phyloP scores from a whole-genome alignment of 2,329 filamentous ascomycete species.

The Alternaria sp. region DNA sequence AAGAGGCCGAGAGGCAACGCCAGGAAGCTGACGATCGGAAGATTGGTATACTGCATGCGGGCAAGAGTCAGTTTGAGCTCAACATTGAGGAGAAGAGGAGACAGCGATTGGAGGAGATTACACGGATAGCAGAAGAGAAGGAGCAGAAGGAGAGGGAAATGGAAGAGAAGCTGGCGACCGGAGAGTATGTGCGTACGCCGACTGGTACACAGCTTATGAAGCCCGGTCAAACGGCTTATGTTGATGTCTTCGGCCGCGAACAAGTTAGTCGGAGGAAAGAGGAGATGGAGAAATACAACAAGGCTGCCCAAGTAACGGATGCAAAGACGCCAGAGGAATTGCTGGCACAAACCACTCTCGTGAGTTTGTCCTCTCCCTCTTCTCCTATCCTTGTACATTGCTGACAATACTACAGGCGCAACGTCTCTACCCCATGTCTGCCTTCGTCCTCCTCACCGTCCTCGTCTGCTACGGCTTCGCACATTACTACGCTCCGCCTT shows the following conservation, averaged over 20 bases:
- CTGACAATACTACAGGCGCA: slow-evolving; percentile 31
- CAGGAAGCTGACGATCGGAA: slow-evolving; percentile 35
- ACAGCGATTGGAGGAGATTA: slow-evolving; percentile 39
- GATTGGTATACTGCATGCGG: slow-evolving; percentile 47
- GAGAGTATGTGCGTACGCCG: slow-evolving; percentile 46
- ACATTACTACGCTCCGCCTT: slow-evolving; percentile 46
- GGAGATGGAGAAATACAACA: slow-evolving; percentile 37
- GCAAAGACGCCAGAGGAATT: slow-evolving; percentile 42
- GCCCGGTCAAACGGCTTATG: slow-evolving; percentile 45
- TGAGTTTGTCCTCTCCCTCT: slow-evolving; percentile 24
- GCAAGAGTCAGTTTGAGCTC: slow-evolving; percentile 47
- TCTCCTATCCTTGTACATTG: not conserved
- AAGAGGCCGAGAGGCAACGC: slow-evolving; percentile 35
- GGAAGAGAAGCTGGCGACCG: slow-evolving; percentile 44
- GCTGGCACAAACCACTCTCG: slow-evolving; percentile 43
- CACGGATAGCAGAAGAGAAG: slow-evolving; percentile 45
- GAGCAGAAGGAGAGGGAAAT: slow-evolving; percentile 41
- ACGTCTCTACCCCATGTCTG: slow-evolving; percentile 49
- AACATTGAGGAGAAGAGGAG: slow-evolving; percentile 46
- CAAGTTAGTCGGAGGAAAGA: slow-evolving; percentile 44
- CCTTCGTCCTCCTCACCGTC: slow-evolving; percentile 42
- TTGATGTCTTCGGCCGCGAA: slow-evolving; percentile 46
- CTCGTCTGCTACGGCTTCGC: slow-evolving; percentile 39
- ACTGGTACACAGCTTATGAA: slow-evolving; percentile 48
- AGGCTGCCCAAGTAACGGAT: slow-evolving; percentile 28